phyloP scores from a whole-genome alignment of 2,329 filamentous ascomycete genomes.

The Colletotrichum noveboracense region DNA sequence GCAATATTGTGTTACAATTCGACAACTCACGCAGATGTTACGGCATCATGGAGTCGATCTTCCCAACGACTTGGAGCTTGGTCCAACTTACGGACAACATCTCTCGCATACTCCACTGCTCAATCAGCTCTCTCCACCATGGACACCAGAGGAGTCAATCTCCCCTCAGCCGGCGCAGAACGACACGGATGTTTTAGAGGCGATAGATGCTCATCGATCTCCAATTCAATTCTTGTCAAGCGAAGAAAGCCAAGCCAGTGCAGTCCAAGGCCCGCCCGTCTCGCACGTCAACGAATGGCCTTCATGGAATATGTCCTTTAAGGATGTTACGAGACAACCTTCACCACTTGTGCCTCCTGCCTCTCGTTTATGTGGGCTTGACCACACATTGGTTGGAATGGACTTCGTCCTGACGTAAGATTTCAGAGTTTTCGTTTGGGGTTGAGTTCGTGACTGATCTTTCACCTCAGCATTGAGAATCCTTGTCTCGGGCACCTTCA shows the following conservation, averaged over 20 bases:
- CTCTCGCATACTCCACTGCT: not conserved
- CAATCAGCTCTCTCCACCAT: not conserved
- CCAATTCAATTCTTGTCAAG: not conserved
- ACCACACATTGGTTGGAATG: constrained; percentile 29
- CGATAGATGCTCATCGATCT: not conserved
- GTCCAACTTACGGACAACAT: not conserved
- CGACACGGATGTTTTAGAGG: not conserved
- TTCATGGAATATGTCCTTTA: not conserved
- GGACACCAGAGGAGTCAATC: not conserved
- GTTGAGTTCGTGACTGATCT: not conserved
- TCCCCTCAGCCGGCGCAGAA: not conserved
- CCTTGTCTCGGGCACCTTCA: constrained; percentile 32
- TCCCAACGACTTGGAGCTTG: not conserved
- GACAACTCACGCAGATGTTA: constrained; percentile 18
- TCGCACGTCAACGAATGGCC: not conserved
- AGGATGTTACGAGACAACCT: not conserved
- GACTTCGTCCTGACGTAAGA: constrained; percentile 38
- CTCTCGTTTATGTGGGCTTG: constrained; percentile 26
- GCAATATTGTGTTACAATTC: constrained; percentile 21
- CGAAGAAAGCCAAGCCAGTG: not conserved
- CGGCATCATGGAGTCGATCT: constrained; percentile 19
- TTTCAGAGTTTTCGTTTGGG: too few relatives aligned
- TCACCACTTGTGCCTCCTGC: not conserved
- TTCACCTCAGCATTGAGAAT: constrained; percentile 27
- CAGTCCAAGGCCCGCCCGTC: not conserved